phyloP scores from a whole-genome alignment of 257 asterid genomes.

The Solanum pinnatisectum region DNA sequence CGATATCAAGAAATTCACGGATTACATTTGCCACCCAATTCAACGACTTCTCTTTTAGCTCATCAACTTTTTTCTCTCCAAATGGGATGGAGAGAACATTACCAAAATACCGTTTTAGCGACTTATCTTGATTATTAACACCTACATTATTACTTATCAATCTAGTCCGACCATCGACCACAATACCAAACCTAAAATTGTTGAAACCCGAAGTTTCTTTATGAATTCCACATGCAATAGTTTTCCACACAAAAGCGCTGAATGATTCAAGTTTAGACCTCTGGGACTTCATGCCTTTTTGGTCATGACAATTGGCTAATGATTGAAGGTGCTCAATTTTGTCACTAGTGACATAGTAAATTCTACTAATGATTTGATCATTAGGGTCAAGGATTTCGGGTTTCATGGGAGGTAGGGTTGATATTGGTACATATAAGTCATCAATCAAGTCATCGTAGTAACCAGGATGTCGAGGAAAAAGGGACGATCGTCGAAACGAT shows the following conservation, averaged over 20 bases:
- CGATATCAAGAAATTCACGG: neutral
- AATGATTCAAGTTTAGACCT: slow-evolving; percentile 52
- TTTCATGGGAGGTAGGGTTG: slow-evolving; percentile 7
- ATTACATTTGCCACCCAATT: neutral
- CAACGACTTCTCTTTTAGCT: neutral
- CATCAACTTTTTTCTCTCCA: neutral
- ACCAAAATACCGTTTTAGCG: neutral
- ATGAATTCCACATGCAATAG: neutral
- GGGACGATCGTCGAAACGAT: slow-evolving; percentile 49
- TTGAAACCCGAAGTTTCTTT: neutral
- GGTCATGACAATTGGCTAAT: slow-evolving; percentile 14
- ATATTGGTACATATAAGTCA: slow-evolving; percentile 23
- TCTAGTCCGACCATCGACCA: neutral
- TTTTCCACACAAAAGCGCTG: slow-evolving; percentile 63
- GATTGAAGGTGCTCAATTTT: slow-evolving; percentile 28
- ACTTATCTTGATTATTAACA: neutral
- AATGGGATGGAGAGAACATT: slow-evolving; percentile 5
- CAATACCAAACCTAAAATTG: neutral
- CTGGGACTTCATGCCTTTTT: neutral
- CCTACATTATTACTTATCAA: neutral
- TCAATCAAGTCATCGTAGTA: slow-evolving; percentile 18
- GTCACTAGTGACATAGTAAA: slow-evolving; percentile 39
- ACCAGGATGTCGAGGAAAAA: slow-evolving; percentile 41
- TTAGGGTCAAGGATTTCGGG: neutral
- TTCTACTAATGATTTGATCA: slow-evolving; percentile 32